Conservation (phyloP, 1,284 basidiomycete genomes). For the Rhodotorula mucilaginosa region DNA sequence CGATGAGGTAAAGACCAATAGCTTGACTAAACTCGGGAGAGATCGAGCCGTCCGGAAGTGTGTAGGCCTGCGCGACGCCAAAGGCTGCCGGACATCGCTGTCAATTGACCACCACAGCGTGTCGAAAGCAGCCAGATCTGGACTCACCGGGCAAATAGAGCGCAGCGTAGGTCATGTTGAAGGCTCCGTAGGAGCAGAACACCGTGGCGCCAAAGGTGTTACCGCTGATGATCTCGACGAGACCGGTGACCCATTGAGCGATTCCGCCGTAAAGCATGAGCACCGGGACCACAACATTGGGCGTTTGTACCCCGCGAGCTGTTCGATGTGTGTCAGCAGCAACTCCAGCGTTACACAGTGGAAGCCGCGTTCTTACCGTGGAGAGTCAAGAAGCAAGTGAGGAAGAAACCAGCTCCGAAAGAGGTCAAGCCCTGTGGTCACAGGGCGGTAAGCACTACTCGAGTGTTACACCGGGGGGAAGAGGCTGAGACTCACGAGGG, state of each 20-base stretch:
- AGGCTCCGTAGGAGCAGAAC: conserved; percentile 15
- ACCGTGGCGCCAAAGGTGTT: conserved; percentile 28
- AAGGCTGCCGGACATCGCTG: background rate
- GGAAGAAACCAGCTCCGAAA: background rate
- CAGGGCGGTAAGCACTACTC: too few relatives aligned
- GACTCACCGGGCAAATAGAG: conserved; percentile 25
- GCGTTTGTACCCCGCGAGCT: conserved; percentile 8
- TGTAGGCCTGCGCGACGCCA: conserved; percentile 9
- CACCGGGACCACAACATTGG: conserved; percentile 12
- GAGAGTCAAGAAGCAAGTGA: background rate
- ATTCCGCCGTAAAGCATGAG: conserved; percentile 27
- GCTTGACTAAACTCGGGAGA: conserved; percentile 22
- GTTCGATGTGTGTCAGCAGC: background rate
- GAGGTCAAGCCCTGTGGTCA: background rate
- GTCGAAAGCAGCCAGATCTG: background rate
- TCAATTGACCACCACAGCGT: background rate
- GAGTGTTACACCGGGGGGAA: too few relatives aligned
- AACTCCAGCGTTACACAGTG: too few relatives aligned
- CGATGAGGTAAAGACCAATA: conserved; percentile 21
- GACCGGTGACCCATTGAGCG: conserved; percentile 18
- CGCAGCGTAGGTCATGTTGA: conserved; percentile 30
- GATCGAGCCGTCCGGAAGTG: conserved; percentile 9
- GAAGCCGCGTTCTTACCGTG: background rate
- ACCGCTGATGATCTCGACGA: conserved; percentile 27
- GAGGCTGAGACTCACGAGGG: background rate